Base-by-base conservation (phyloP, 495 filamentous ascomycete genomes). In the Aspergillus leporis region DNA sequence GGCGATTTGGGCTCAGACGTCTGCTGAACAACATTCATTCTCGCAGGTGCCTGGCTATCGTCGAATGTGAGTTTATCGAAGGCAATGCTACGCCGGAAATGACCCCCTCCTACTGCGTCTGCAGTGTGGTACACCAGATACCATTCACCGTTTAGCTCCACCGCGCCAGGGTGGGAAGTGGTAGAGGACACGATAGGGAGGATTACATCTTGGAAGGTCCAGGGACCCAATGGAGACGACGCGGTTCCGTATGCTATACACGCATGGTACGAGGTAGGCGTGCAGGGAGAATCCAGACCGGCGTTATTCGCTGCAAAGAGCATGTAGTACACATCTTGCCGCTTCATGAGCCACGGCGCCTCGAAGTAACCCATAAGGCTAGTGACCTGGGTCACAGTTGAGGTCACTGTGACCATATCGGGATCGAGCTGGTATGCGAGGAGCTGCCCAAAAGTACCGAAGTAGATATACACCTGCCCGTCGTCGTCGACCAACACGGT, bases 271-370 rank as follows among this genome's bases (percentile, higher is more conserved):
- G 53, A 55, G 12, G 53, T 55, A 3, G 53, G 40, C 9, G 53
- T 55, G 25, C 53, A 55, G 40, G 40, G 38, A 18, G 53, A 43
- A 6, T 55, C 34, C 16, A 22, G 22, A 12, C 53, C 23, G 12
- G 40, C 53, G 21, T 46, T 46, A 13, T 55, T 55, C 9, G 53
- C 53, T 6, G 53, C 40, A 21, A 45, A 55, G 22, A 55, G 36
- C 53, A 55, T 55, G 53, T 55, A 55, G 23, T 55, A 55, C 4
- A 36, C 40, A 14, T 32, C 38, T 10, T 46, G 28, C 16, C 53
- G 38, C 40, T 55, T 55, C 53, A 55, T 55, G 14, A 55, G 18
- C 53, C 53, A 55, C 5, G 53, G 53, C 13, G 53, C 53, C 40
- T 55, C 40, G 28, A 55, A 55, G 23, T 46, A 55, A 12, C 53